Evolutionary conservation across 371 early-diverging fungal species (phyloP), one percentile per base, ranked within the genome.

Genomic region (Amoeboradix gromovi): DNA sequence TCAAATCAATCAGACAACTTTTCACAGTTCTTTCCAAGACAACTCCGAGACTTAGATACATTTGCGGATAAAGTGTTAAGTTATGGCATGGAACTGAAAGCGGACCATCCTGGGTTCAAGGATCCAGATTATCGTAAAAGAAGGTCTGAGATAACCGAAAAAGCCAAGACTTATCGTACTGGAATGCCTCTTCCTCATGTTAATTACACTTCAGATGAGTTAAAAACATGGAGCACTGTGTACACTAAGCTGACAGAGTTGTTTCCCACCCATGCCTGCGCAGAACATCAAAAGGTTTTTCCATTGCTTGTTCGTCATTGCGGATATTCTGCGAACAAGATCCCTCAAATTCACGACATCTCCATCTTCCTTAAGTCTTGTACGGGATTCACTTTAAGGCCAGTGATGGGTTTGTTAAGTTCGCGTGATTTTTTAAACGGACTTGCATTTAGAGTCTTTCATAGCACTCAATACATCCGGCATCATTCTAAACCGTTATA

Each of bases 21-120:
- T n/a, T n/a, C n/a, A n/a, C 91, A 91, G 29, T 94, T 93, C 93
- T 95, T 94, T 80, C 95, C 95, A 66, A 85, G 93, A 73, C 90
- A 89, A 75, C 82, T 88, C 78, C 73, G 84, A 31, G 95, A 95
- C 76, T 80, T 95, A 71, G 95, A 95, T 74, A 80, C 86, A 1
- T 93, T 92, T 81, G 88, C 91, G 0, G 89, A 90, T 66, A 89
- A 89, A 73, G 92, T 91, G 12, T 78, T 92, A 71, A 87, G 87
- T 71, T 92, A 89, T 83, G 93, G 94, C 17, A 89, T 87, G 74
- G 93, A 70, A 66, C 29, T 71, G 30, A 31, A 69, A 75, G 66
- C 29, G 70, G 66, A 32, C 70, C 28, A 30, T 67, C 66, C n/a
- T 27, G 96, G 96, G 48, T 92, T 91, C 71, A 80, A 83, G 30